Conservation (phyloP, 2,329 filamentous ascomycete species). For the Aspergillus pseudoterreus region DNA sequence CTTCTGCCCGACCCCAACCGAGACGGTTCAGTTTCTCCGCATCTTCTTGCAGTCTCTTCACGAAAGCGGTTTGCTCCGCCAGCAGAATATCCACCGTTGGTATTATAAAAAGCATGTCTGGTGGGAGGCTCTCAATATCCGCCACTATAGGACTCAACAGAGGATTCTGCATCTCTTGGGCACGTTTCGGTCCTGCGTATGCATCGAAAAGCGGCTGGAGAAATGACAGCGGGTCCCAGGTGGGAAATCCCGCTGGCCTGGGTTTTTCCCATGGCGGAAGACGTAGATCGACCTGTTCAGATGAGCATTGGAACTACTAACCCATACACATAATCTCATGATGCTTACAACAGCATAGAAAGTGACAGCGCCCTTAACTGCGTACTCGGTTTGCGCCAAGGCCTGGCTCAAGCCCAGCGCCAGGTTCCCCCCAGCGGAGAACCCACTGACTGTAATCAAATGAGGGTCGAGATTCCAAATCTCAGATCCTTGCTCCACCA, state of each 20-base stretch:
- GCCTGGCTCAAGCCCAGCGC: conserved; percentile 32
- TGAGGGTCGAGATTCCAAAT: conserved; percentile 23
- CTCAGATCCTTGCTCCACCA: conserved; percentile 36
- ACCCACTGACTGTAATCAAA: conserved; percentile 44
- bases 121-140: conserved; percentile 6
- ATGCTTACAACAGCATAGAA: conserved; percentile 35
- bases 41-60: conserved; percentile 6
- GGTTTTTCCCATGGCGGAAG: conserved; percentile 41
- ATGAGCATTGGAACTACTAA: background rate
- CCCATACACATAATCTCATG: background rate
- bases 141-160: conserved; percentile 9
- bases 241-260: conserved; percentile 29
- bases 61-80: conserved; percentile 5
- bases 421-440: conserved; percentile 45
- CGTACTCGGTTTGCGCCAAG: conserved; percentile 18
- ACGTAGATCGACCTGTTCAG: conserved; percentile 35
- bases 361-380: conserved; percentile 38
- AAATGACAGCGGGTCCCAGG: conserved; percentile 37
- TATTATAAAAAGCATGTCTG: conserved; percentile 9
- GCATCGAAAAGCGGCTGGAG: conserved; percentile 44
- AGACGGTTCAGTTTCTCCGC: conserved; percentile 1
- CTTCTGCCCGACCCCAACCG: background rate
- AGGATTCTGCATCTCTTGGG: conserved; percentile 2
- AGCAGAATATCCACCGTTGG: conserved; percentile 7
- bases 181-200: conserved; percentile 32